Conservation (phyloP, 495 filamentous ascomycete species). For the Aspergillus affinis region DNA sequence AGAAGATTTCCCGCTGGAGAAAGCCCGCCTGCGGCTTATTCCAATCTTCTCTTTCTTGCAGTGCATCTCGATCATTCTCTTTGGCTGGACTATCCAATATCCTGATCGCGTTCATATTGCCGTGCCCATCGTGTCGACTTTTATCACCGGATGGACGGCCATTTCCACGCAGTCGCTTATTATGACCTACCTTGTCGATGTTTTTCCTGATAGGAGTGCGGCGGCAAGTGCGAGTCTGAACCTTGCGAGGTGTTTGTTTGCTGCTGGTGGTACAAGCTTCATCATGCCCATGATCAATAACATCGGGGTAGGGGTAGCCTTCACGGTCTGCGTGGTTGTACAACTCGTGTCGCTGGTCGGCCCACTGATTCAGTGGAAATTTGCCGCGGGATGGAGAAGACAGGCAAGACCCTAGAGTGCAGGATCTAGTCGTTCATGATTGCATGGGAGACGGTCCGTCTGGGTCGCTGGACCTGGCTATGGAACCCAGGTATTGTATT, state of each 20-base stretch:
- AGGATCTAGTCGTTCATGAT: too few relatives aligned
- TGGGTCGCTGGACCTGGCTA: background rate
- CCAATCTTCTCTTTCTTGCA: constrained; percentile 41
- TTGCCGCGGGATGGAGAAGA: constrained; percentile 36
- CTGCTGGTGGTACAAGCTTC: constrained; percentile 60
- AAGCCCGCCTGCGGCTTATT: constrained; percentile 45
- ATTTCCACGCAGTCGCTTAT: constrained; percentile 47
- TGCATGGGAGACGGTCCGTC: too few relatives aligned
- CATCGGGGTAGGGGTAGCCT: constrained; percentile 51
- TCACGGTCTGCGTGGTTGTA: constrained; percentile 40
- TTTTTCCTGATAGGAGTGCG: constrained; percentile 57
- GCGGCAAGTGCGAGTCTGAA: constrained; percentile 69
- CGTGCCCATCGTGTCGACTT: constrained; percentile 55
- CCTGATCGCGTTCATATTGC: constrained; percentile 43
- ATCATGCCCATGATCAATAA: constrained; percentile 61
- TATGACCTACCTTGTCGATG: constrained; percentile 55
- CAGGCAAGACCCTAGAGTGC: constrained; percentile 9
- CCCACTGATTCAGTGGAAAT: constrained; percentile 41
- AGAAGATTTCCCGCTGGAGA: constrained; percentile 46
- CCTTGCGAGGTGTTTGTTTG: constrained; percentile 62
- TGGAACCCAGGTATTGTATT: background rate
- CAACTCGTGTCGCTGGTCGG: constrained; percentile 38
- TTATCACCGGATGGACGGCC: constrained; percentile 57
- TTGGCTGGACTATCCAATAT: constrained; percentile 59
- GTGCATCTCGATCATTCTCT: constrained; percentile 45